Conservation (phyloP, 164 flowering plant genomes). For the Stephania yunnanensis region DNA sequence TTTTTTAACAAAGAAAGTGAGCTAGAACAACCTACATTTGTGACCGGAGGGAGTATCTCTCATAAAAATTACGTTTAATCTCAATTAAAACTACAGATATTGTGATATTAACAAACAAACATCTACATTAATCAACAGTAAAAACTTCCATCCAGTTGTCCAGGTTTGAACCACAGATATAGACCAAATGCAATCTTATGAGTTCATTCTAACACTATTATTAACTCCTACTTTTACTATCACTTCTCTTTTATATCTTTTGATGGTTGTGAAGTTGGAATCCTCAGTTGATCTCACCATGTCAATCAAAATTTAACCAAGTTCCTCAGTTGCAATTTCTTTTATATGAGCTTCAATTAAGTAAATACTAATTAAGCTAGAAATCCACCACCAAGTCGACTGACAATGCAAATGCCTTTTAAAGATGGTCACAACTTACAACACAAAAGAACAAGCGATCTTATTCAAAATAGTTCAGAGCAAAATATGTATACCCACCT, state of each 20-base stretch:
- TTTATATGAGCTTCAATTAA: not conserved
- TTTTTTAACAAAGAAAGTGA: too few species aligned
- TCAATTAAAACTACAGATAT: not conserved
- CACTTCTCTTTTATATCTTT: not conserved
- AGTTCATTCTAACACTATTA: not conserved
- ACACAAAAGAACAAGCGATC: not conserved
- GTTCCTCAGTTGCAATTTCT: too few species aligned
- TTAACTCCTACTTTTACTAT: not conserved
- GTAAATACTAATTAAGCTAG: not conserved
- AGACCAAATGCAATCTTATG: not conserved
- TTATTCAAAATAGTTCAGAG: not conserved
- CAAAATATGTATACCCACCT: slow-evolving; percentile 36
- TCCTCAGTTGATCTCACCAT: not conserved
- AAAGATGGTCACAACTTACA: not conserved
- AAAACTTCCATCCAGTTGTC: not conserved
- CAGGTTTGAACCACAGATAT: not conserved
- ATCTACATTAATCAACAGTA: not conserved
- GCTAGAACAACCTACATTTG: too few species aligned
- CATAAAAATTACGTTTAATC: not conserved
- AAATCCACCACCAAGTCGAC: not conserved
- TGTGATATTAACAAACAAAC: too few species aligned
- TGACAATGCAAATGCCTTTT: not conserved
- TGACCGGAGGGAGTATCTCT: not conserved
- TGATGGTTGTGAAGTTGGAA: not conserved
- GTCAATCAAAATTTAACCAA: not conserved